A percentile compares a stretch with the other conserved stretches of the same genome.
phyloP scores from a whole-genome alignment of 306 rosid species.

The Sophora flavescens region DNA sequence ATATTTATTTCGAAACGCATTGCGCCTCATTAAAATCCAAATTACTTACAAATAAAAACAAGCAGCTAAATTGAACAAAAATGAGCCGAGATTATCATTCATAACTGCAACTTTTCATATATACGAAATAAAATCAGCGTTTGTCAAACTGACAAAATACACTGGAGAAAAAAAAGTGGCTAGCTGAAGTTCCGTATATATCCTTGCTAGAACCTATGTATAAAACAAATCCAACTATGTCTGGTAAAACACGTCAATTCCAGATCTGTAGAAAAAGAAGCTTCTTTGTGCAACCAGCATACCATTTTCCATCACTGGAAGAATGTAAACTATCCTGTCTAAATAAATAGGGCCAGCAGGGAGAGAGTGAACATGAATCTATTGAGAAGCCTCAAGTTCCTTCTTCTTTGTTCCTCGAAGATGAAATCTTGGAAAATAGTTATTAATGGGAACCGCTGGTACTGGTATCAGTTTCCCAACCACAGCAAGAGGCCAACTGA shows the following conservation, averaged over 20 bases:
- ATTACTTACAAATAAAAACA: background rate
- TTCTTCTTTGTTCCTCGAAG: conserved; percentile 19
- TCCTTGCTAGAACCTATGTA: conserved; percentile 24
- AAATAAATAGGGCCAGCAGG: background rate
- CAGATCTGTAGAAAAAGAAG: conserved; percentile 3
- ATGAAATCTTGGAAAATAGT: conserved; percentile 27
- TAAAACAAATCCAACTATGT: background rate
- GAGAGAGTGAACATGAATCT: background rate
- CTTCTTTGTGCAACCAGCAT: conserved; percentile 34
- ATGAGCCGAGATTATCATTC: conserved; percentile 7
- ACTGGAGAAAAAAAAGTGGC: background rate
- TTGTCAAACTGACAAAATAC: conserved; percentile 13
- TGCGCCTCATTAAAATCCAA: conserved; percentile 10
- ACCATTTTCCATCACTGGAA: conserved; percentile 6
- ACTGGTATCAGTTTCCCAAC: conserved; percentile 83
- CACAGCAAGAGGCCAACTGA: conserved; percentile 95
- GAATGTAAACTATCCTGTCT: background rate
- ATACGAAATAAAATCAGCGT: conserved; percentile 1
- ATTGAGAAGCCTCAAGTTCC: conserved; percentile 23
- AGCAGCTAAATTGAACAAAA: conserved; percentile 27
- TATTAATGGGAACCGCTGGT: conserved; percentile 48
- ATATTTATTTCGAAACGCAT: background rate
- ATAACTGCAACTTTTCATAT: conserved; percentile 14
- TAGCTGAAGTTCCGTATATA: conserved; percentile 2
- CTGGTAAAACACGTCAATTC: background rate